Percentiles rank a stretch among this genome's conserved stretches.
Evolutionary conservation across 768 basidiomycete genomes (phyloP).

Genomic region (Suillus sp.): DNA sequence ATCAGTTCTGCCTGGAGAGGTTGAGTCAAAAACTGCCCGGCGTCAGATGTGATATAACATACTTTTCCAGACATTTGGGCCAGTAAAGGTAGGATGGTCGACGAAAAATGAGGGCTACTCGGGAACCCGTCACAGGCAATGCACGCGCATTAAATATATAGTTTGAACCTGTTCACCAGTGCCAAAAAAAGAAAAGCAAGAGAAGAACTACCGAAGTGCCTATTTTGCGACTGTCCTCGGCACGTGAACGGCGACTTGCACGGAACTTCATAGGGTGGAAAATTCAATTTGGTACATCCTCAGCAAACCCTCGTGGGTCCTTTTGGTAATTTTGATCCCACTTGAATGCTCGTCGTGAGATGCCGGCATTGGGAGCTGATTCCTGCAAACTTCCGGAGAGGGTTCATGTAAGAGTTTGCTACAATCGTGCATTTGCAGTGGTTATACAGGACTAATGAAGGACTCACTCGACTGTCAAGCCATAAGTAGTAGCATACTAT

Average conservation of each 20-base stretch:
- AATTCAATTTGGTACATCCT: neutral
- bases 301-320: conserved; percentile 6
- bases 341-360: neutral
- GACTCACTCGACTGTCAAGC: neutral
- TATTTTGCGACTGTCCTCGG: neutral
- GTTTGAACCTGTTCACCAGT: neutral
- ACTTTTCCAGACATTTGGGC: conserved; percentile 4
- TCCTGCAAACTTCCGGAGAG: neutral
- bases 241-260: conserved; percentile 12
- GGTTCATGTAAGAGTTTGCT: neutral
- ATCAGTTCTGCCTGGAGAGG: conserved; percentile 17
- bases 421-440: neutral
- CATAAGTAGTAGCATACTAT: neutral
- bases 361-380: neutral
- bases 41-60: neutral
- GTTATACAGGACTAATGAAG: neutral
- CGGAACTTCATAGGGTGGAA: neutral
- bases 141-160: conserved; percentile 1
- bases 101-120: neutral
- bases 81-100: neutral
- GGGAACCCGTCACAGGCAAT: neutral
- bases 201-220: conserved; percentile 1
- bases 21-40: neutral
- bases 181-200: conserved; percentile 6
- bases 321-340: conserved; percentile 3